Evolutionary conservation across 805 yeast genomes (phyloP), one percentile per base, ranked within the genome.

Genomic region (Starmerella sirachaensis): DNA sequence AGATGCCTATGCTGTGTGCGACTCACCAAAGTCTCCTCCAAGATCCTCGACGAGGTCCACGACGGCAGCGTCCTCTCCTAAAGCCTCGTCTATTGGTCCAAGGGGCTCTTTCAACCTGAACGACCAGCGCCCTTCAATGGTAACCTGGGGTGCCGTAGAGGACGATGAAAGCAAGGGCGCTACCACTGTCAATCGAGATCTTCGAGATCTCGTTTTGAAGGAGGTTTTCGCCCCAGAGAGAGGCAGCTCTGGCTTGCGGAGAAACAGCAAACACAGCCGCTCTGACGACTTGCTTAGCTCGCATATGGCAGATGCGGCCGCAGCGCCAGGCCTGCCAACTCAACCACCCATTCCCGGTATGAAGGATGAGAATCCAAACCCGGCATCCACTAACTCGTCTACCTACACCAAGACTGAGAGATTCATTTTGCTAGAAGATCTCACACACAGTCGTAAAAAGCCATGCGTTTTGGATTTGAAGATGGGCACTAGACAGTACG

Each of bases 401-500:
- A 17, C 29, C 17, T 41, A 44, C 16, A 72, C 79, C 0, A 61
- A 77, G 37, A 74, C 79, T 27, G 93, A 82, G 59, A 66, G 93
- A 45, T 91, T 85, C 55, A 78, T 91, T 26, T 59, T 91, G 8
- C 64, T 91, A 34, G 98, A 93, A 55, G 99, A 91, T 61, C 62
- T 91, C 33, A 91, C 97, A 0, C 69, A 76, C 38, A 82, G 83
- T 18, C 74, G 88, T 76, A 64, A 60, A 21, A 71, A 70, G 46
- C 96, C 98, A 0, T 86, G 95, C 55, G 97, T 88, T 0, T 62
- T 91, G 34, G 99, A 91, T 60, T 65, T 91, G 50, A 91, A 91
- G 56, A 91, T 91, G 97, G 99, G 99, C 0, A 88, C 99, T 0
- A 68, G 99, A 41, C 99, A 91, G 59, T 91, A 91, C 53, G 98